Evolutionary conservation across 176 grass and related monocot genomes (phyloP).

Genomic region (Paspalum vaginatum): DNA sequence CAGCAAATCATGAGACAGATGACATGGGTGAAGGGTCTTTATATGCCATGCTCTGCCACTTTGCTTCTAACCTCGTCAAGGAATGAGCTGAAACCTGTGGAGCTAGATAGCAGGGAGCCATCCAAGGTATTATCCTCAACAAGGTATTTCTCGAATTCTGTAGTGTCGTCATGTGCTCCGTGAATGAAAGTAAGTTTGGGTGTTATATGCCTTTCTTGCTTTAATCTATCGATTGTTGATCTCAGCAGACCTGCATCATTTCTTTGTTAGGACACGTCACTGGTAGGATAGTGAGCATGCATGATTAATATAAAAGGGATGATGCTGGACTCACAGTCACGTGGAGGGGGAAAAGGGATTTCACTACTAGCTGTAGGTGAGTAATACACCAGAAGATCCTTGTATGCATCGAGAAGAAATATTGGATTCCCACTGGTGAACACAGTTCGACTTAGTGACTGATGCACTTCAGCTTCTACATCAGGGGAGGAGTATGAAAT

Average conservation of each 20-base stretch:
- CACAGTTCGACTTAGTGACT: constrained; percentile 71
- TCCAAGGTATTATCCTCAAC: constrained; percentile 75
- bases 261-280: constrained; percentile 10
- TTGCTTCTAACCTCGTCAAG: constrained; percentile 51
- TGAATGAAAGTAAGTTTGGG: constrained; percentile 74
- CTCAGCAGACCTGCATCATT: constrained; percentile 69
- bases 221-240: constrained; percentile 68
- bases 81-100: constrained; percentile 50
- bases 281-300: neutral
- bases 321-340: constrained; percentile 64
- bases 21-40: neutral
- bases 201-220: constrained; percentile 80
- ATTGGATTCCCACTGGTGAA: constrained; percentile 79
- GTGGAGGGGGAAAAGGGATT: constrained; percentile 86
- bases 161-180: constrained; percentile 74
- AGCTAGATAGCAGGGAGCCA: constrained; percentile 41
- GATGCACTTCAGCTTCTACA: constrained; percentile 63
- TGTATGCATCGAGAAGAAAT: constrained; percentile 91
- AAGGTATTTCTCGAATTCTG: constrained; percentile 74
- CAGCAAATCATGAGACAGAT: neutral
- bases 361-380: constrained; percentile 59
- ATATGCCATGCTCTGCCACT: constrained; percentile 43
- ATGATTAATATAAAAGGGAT: constrained; percentile 20
- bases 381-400: constrained; percentile 82
- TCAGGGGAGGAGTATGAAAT: constrained; percentile 78